Evolutionary conservation across 2,329 filamentous ascomycete species (phyloP), one percentile per base, ranked within the genome.

Genomic region (Bisporella sp.): DNA sequence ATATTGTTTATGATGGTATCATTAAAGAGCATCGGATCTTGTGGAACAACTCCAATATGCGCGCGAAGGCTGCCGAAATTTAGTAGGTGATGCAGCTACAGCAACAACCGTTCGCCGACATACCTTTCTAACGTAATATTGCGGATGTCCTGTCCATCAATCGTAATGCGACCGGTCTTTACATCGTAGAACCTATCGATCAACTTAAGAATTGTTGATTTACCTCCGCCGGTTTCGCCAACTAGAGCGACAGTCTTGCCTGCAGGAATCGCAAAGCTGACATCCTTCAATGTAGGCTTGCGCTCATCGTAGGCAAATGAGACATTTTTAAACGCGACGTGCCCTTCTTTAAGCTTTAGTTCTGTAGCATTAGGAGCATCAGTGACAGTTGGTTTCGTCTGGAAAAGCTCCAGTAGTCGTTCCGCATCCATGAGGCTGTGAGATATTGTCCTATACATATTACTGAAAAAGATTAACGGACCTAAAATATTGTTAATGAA

Each of bases 361-460:
- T 70, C 61, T 9, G 57, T 62, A 0, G 78, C 77, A 6, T 65
- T 67, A 2, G 71, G 66, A 33, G 66, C 68, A 42, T 84, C 76
- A 0, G 64, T 62, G 6, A 85, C 73, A 1, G 71, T 74, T 0
- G 81, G 73, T 51, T 82, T 76, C 5, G 76, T 79, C 45, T 77
- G 72, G 6, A 86, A 69, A 1, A 85, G 70, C 52, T 73, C 67
- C 0, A 77, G 70, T 5, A 85, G 68, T 4, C 79, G 74, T 59
- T 88, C 84, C 0, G 83, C 81, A 58, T 87, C 80, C 37, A 87
- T 77, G 30, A 88, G 67, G 45, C 79, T 74, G 8, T 73, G 71
- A 0, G 73, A 73, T 9, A 77, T 73, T 13, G 74, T 71, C 3
- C 73, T 73, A 48, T 65, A 73, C 29, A 78, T 67, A 7, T 64